Base-by-base conservation (phyloP, 768 basidiomycete species). In the Amanita rimosa region DNA sequence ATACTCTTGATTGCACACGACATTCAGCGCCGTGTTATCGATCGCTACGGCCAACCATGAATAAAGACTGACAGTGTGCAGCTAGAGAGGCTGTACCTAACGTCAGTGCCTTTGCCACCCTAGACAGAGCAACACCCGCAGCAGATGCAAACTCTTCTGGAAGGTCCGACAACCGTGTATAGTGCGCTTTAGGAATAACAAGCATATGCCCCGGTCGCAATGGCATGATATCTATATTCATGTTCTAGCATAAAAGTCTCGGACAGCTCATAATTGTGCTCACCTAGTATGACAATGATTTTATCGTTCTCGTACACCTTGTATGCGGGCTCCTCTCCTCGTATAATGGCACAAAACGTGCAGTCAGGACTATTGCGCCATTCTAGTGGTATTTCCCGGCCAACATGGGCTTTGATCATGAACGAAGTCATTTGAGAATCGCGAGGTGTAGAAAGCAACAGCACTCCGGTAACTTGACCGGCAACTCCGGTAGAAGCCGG, bases 1-100 rank as follows among this genome's bases (percentile, higher is more conserved):
- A 55, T 87, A 87, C 61, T 85, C 84, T 58, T 87, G 84, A 58
- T 86, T 86, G 56, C 83, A 85, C 3, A 86, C 84, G 5, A 87
- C 75, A 58, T 86, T 87, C 41, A 87, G 66, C 6, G 69, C 82
- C 13, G 81, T 81, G 54, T 85, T 81, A 9, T 75, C 68, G 21
- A 84, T 54, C 1, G 76, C 83, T 85, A 48, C 4, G 17, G 27
- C 34, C 22, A 42, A 14, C 27, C 6, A 29, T 38, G 16, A 42
- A 29, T 16, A 50, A 51, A n/a, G n/a, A 35, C 8, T 9, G 31
- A 24, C 7, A 46, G 16, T 44, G 38, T 9, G 9, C 14, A 24
- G 38, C 41, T 10, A 44, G 19, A n/a, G 54, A 66, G 5, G 2
- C 2, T n/a, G 35, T 52, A 81, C 83, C 83, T 68, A 71, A 56